Evolutionary conservation across 208 protist species (phyloP).

Genomic region (Leishmania tarentolae): DNA sequence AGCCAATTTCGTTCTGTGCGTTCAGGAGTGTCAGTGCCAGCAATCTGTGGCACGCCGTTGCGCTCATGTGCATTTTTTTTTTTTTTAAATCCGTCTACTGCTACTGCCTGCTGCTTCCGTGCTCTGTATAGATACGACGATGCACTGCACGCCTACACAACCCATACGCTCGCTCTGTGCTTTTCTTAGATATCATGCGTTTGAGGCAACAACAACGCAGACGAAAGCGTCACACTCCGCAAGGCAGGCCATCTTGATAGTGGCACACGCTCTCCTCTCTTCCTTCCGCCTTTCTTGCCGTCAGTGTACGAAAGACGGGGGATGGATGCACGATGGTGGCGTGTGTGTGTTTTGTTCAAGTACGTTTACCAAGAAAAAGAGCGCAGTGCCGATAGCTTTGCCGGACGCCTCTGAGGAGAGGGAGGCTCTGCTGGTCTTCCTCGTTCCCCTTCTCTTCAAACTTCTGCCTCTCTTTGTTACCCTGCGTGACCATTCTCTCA

Average conservation of each 20-base stretch:
- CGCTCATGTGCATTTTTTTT: background rate
- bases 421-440: background rate
- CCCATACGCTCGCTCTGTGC: background rate
- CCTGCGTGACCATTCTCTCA: background rate
- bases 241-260: no score
- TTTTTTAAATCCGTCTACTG: background rate
- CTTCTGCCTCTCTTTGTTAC: background rate
- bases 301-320: background rate
- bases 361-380: background rate
- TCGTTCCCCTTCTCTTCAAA: background rate
- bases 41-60: no score
- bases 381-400: background rate
- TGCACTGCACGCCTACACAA: background rate
- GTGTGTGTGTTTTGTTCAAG: background rate
- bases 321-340: background rate
- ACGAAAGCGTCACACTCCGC: no score
- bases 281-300: background rate
- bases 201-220: no score
- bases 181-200: background rate
- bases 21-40: background rate
- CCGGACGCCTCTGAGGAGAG: background rate
- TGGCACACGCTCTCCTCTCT: no score
- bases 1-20: background rate
- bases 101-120: background rate
- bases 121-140: background rate